Evolutionary conservation across 2,329 filamentous ascomycete genomes (phyloP).

Genomic region (Pezicula neosporulosa): DNA sequence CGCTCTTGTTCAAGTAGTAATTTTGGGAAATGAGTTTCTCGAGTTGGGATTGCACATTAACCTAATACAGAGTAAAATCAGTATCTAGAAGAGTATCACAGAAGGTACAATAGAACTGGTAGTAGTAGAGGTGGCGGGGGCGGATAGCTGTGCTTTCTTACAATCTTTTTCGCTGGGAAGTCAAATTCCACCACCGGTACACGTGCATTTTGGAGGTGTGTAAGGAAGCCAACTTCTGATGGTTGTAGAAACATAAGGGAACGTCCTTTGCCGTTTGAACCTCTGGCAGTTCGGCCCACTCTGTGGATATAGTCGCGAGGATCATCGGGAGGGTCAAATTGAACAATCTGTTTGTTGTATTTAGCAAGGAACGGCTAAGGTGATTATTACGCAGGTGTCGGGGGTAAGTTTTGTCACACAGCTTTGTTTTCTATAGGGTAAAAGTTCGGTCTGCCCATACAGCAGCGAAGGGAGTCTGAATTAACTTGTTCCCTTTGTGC

Average conservation of each 20-base stretch:
- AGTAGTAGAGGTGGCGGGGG: too few relatives aligned
- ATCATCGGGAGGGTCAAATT: slow-evolving; percentile 88
- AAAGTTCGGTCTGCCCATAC: too few relatives aligned
- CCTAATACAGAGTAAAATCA: too few relatives aligned
- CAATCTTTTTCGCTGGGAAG: slow-evolving; percentile 86
- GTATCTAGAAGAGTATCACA: too few relatives aligned
- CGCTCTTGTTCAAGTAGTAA: slow-evolving; percentile 91
- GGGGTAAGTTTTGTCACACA: too few relatives aligned
- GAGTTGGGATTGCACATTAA: slow-evolving; percentile 85
- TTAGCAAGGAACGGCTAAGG: too few relatives aligned
- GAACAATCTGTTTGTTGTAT: not conserved
- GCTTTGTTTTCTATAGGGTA: too few relatives aligned
- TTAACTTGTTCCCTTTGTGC: too few relatives aligned
- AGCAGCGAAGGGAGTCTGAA: too few relatives aligned
- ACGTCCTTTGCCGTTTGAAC: slow-evolving; percentile 76
- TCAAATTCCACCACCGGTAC: slow-evolving; percentile 97
- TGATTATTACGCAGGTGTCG: too few relatives aligned
- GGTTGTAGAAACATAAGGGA: slow-evolving; percentile 93
- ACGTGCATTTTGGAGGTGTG: slow-evolving; percentile 83
- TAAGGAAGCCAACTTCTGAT: slow-evolving; percentile 86
- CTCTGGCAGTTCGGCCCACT: slow-evolving; percentile 90
- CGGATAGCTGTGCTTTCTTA: too few relatives aligned
- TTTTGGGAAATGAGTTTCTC: slow-evolving; percentile 94
- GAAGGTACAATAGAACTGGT: too few relatives aligned
- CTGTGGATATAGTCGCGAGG: slow-evolving; percentile 92